Conservation (phyloP, 345 rosid species). For the Eucalyptus marginata region DNA sequence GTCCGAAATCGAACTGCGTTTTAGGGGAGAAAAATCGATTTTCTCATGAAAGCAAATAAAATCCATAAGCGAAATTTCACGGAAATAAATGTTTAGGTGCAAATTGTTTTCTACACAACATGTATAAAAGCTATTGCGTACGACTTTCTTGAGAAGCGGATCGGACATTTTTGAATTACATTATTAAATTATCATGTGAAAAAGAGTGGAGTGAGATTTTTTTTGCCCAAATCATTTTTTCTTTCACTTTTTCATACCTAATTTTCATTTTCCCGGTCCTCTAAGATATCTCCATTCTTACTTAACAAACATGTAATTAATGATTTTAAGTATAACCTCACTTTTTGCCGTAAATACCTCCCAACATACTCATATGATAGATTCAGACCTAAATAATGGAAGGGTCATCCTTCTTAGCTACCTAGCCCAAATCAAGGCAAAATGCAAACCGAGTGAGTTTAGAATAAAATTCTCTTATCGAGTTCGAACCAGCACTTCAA, state of each 20-base stretch:
- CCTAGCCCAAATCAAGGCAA: accelerated
- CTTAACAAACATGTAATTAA: not conserved
- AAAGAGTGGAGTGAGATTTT: not conserved
- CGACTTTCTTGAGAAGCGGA: accelerated
- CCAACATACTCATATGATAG: accelerated
- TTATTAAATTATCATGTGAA: accelerated
- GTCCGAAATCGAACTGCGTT: not conserved
- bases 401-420: accelerated
- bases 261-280: not conserved
- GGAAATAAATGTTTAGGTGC: not conserved
- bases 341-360: not conserved
- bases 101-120: not conserved
- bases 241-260: not conserved
- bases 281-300: not conserved
- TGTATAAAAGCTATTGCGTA: accelerated
- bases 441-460: accelerated
- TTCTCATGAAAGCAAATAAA: not conserved
- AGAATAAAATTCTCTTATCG: accelerated
- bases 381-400: accelerated
- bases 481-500: accelerated
- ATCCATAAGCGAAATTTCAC: not conserved
- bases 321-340: not conserved
- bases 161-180: accelerated
- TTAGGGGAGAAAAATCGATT: accelerated
- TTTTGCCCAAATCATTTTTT: not conserved